Percentiles rank a stretch among this genome's conserved stretches.
Conservation (phyloP, 768 basidiomycete species). For the Austroboletus eburneus region DNA sequence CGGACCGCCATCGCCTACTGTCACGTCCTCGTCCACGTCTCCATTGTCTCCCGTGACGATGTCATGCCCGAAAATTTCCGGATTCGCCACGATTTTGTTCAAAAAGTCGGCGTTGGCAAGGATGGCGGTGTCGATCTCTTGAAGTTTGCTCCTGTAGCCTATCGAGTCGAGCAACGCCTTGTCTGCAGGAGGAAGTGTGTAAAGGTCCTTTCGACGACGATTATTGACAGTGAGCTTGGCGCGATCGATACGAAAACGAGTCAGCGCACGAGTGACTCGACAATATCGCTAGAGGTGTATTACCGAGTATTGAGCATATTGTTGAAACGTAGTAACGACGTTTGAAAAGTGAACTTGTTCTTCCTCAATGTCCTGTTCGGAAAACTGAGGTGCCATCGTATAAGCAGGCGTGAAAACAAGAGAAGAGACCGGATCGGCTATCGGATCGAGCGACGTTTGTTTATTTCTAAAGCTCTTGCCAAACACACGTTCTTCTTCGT, state of each 20-base stretch:
- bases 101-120: conserved; percentile 77
- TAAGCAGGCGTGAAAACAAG: no score
- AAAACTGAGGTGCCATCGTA: conserved; percentile 26
- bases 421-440: no score
- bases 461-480: conserved; percentile 24
- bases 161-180: conserved; percentile 61
- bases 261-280: background rate
- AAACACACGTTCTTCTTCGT: conserved; percentile 15
- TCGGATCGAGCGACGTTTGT: conserved; percentile 16
- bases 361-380: conserved; percentile 38
- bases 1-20: conserved; percentile 20
- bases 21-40: conserved; percentile 11
- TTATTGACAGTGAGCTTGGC: conserved; percentile 55
- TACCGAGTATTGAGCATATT: conserved; percentile 69
- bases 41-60: conserved; percentile 13
- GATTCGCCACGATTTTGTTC: conserved; percentile 66
- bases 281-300: background rate
- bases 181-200: conserved; percentile 63
- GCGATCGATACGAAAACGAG: background rate
- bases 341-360: conserved; percentile 73
- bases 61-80: conserved; percentile 74
- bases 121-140: conserved; percentile 78
- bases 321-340: conserved; percentile 69
- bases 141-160: conserved; percentile 76
- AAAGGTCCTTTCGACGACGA: conserved; percentile 72